Percentiles rank a stretch among this genome's conserved stretches.
Conservation (phyloP, 2,329 filamentous ascomycete species). For the Aureobasidium sp. region DNA sequence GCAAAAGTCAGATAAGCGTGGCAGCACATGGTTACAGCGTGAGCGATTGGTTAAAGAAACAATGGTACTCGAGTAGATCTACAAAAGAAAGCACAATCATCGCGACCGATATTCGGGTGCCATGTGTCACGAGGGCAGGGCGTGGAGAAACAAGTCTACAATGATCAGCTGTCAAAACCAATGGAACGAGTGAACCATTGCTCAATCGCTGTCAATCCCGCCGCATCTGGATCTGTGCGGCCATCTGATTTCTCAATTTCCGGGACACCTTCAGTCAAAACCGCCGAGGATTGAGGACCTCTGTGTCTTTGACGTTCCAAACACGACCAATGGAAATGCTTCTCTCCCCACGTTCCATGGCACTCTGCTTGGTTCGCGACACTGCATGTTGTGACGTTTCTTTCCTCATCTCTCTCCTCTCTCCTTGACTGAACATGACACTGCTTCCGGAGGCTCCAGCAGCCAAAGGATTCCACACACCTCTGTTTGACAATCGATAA, state of each 20-base stretch:
- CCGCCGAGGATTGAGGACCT: not conserved
- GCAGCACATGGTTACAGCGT: constrained; percentile 25
- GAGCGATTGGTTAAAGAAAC: not conserved
- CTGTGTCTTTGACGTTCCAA: not conserved
- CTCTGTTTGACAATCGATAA: not conserved
- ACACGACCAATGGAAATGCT: constrained; percentile 3
- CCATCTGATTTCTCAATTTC: not conserved
- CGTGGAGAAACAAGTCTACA: constrained; percentile 5
- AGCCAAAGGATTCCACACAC: constrained; percentile 1
- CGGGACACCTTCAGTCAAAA: not conserved
- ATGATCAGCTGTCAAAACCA: constrained; percentile 3
- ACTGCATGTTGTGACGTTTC: constrained; percentile 3
- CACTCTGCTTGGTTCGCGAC: not conserved
- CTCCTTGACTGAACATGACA: constrained; percentile 8
- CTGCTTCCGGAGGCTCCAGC: not conserved
- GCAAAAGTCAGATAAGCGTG: constrained; percentile 46
- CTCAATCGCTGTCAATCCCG: constrained; percentile 1
- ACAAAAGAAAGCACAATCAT: not conserved
- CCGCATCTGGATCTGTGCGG: constrained; percentile 4
- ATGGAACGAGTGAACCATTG: not conserved
- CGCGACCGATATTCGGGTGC: not conserved
- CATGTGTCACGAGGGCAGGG: not conserved
- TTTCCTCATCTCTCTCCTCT: not conserved
- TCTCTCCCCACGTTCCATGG: not conserved
- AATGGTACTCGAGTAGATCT: not conserved